Percentiles rank a stretch among this genome's conserved stretches.
phyloP scores from a whole-genome alignment of 2,329 filamentous ascomycete genomes.

The Venturia aucupariae region DNA sequence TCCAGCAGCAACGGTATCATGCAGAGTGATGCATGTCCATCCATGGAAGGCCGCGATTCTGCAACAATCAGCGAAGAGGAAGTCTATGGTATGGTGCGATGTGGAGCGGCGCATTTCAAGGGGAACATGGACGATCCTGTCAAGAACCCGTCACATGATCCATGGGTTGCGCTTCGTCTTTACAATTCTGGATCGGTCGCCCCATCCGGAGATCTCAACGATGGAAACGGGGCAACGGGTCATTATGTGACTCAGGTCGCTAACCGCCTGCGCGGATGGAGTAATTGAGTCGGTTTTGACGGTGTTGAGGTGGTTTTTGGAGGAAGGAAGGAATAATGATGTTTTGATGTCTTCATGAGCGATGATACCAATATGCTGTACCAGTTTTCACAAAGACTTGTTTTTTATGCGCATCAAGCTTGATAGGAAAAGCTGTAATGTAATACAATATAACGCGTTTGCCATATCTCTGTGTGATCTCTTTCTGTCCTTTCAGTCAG shows the following conservation, averaged over 20 bases:
- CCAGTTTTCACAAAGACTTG: not conserved
- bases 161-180: not conserved
- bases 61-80: not conserved
- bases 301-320: not conserved
- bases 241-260: not conserved
- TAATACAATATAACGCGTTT: not conserved
- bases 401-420: not conserved
- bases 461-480: not conserved
- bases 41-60: not conserved
- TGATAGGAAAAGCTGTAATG: not conserved
- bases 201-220: not conserved
- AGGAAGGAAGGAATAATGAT: not conserved
- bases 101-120: conserved; percentile 1
- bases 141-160: not conserved
- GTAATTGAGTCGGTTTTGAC: not conserved
- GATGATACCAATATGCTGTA: not conserved
- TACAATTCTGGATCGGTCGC: not conserved
- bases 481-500: not conserved
- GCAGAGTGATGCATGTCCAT: not conserved
- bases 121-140: not conserved
- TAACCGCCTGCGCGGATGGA: not conserved
- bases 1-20: not conserved
- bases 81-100: not conserved
- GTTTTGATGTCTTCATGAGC: not conserved
- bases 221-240: not conserved